These are phyloP conservation scores for Iberis amara DNA, from an alignment of 441 rosid genomes.

Conservation along the genomic window DNA sequence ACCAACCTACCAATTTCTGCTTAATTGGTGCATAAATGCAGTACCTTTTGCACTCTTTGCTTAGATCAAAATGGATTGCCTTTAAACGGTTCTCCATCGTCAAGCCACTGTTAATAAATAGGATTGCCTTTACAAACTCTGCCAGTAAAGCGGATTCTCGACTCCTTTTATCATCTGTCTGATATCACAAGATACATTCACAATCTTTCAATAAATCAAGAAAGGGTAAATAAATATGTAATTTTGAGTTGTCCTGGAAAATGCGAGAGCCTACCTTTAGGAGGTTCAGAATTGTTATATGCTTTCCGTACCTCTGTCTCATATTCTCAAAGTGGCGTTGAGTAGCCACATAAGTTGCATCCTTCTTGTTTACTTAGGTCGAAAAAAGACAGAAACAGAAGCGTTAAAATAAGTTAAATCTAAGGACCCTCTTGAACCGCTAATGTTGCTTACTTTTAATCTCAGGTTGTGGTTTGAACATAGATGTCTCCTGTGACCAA, in stretches of 20 bases:
- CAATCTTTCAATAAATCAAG: background rate
- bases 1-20: background rate
- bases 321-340: conserved; percentile 58
- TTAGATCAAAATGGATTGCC: conserved; percentile 60
- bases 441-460: conserved; percentile 43
- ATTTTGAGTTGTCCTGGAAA: background rate
- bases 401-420: conserved; percentile 1
- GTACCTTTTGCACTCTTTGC: conserved; percentile 55
- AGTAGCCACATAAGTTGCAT: conserved; percentile 52
- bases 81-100: conserved; percentile 42
- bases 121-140: conserved; percentile 59
- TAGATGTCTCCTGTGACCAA: conserved; percentile 73
- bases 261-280: conserved; percentile 44
- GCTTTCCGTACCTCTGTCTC: conserved; percentile 65
- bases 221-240: background rate
- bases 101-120: conserved; percentile 40
- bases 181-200: conserved; percentile 19
- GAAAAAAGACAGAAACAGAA: conserved; percentile 20
- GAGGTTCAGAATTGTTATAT: conserved; percentile 58
- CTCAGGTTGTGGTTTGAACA: conserved; percentile 62
- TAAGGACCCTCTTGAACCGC: conserved; percentile 4
- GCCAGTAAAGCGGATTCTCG: conserved; percentile 55
- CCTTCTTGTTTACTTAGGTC: conserved; percentile 48
- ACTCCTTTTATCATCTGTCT: conserved; percentile 55
- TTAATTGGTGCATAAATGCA: conserved; percentile 18